phyloP scores from a whole-genome alignment of 2,329 filamentous ascomycete genomes.

The Diplocarpon mali region DNA sequence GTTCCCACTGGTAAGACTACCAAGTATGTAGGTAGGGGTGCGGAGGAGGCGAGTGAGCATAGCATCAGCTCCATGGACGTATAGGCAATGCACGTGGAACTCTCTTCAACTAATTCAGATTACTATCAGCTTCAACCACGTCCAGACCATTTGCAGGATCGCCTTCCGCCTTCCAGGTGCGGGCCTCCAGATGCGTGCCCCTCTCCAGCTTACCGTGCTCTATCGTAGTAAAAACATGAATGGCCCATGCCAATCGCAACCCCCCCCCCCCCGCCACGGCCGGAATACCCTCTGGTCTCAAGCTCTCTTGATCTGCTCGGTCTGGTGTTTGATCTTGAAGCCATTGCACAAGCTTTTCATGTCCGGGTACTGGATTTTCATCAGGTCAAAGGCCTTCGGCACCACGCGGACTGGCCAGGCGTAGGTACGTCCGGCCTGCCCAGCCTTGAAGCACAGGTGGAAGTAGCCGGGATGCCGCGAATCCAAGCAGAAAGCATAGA shows the following conservation, averaged over 20 bases:
- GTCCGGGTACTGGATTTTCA: constrained; percentile 82
- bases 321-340: constrained; percentile 52
- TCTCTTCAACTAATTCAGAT: too few relatives aligned
- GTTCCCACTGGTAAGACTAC: too few relatives aligned
- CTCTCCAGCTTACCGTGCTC: too few relatives aligned
- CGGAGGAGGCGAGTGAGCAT: too few relatives aligned
- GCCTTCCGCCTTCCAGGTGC: too few relatives aligned
- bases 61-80: too few relatives aligned
- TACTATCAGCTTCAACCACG: too few relatives aligned
- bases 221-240: too few relatives aligned
- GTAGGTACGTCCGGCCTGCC: constrained; percentile 58
- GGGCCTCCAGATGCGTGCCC: too few relatives aligned
- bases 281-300: constrained; percentile 1
- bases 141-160: too few relatives aligned
- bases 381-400: constrained; percentile 85
- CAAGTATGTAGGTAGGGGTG: too few relatives aligned
- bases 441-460: constrained; percentile 91
- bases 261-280: neutral
- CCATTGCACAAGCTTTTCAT: constrained; percentile 94
- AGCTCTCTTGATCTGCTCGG: constrained; percentile 19
- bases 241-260: neutral
- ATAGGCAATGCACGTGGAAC: too few relatives aligned
- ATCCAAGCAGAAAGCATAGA: constrained; percentile 94
- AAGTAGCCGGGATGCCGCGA: constrained; percentile 90
- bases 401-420: constrained; percentile 83